These are phyloP conservation scores for Mitragyna speciosa DNA, from an alignment of 257 asterid genomes.

Conservation along the genomic window DNA sequence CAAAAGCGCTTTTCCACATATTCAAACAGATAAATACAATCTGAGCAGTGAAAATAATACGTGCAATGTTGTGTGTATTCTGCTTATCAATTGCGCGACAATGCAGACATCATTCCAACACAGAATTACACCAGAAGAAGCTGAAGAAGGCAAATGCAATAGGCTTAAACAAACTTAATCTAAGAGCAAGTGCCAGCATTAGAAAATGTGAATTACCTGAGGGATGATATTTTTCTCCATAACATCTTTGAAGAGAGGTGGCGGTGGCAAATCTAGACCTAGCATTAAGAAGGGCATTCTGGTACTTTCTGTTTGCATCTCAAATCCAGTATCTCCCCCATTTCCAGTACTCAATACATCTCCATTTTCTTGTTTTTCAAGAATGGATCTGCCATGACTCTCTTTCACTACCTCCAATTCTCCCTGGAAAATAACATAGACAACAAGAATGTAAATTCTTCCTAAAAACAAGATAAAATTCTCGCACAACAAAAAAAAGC, in stretches of 20 bases:
- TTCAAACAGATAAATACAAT: background rate
- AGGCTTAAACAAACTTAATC: background rate
- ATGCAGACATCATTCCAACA: background rate
- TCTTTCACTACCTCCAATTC: conserved; percentile 91
- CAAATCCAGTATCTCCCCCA: conserved; percentile 45
- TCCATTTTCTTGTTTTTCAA: conserved; percentile 44
- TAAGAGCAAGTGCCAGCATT: background rate
- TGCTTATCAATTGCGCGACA: background rate
- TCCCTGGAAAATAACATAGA: conserved; percentile 54
- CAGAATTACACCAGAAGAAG: no score
- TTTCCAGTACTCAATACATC: conserved; percentile 29
- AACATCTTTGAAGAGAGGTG: conserved; percentile 87
- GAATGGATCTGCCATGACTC: conserved; percentile 44
- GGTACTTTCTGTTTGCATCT: conserved; percentile 50
- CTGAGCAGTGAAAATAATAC: background rate
- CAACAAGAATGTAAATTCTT: background rate
- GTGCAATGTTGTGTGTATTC: background rate
- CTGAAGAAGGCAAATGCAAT: background rate
- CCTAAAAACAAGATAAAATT: conserved; percentile 6
- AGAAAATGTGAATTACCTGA: conserved; percentile 50
- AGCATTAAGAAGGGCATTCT: conserved; percentile 92
- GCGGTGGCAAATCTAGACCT: conserved; percentile 97
- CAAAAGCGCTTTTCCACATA: background rate
- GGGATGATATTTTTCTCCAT: conserved; percentile 98
- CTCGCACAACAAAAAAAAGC: conserved; percentile 1